Evolutionary conservation across 495 filamentous ascomycete species (phyloP), one percentile per base, ranked within the genome.

Genomic region (Bombardia bombarda): DNA sequence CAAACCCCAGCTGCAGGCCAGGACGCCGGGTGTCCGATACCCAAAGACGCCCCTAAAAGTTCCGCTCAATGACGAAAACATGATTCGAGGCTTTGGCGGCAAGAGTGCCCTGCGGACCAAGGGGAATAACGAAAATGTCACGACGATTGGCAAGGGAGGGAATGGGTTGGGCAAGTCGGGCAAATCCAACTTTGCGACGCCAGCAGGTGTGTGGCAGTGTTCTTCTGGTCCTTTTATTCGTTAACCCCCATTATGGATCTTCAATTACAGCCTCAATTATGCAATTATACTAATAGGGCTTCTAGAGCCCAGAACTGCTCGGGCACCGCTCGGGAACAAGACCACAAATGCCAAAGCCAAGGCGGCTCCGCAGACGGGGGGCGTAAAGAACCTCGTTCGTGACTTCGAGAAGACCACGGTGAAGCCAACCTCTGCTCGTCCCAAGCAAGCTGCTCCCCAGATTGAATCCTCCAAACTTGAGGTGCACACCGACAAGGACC

Each of bases 331-430:
- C 38, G 93, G 93, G 28, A 74, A 82, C 69, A 99, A 99, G 64
- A 97, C 90, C 0, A 96, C 92, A 32, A 99, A 99, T 64, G 86
- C 84, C 31, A 96, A 92, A 68, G 74, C 85, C 39, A 85, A 73
- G 54, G 74, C 74, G 4, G 73, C 81, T 28, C 79, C 82, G 51
- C 87, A 63, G 16, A 53, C 65, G 3, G 54, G 61, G 1, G 68
- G 62, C 14, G 69, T 53, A 32, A 74, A 72, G 46, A 52, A 57
- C 14, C 56, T 57, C 26, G 53, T 58, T 18, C 60, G 58, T n/a
- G 53, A 68, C 40, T 38, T 68, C 25, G 65, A 73, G 40, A 70
- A 70, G 50, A 62, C 68, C 0, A 51, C 45, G 3, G 59, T 57
- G 38, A 63, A 56, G 21, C 61, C 62, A 14, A 68, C 63, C 4